Evolutionary conservation across 2,329 filamentous ascomycete genomes (phyloP), one percentile per base, ranked within the genome.

Genomic region (Fusarium cicatricum): DNA sequence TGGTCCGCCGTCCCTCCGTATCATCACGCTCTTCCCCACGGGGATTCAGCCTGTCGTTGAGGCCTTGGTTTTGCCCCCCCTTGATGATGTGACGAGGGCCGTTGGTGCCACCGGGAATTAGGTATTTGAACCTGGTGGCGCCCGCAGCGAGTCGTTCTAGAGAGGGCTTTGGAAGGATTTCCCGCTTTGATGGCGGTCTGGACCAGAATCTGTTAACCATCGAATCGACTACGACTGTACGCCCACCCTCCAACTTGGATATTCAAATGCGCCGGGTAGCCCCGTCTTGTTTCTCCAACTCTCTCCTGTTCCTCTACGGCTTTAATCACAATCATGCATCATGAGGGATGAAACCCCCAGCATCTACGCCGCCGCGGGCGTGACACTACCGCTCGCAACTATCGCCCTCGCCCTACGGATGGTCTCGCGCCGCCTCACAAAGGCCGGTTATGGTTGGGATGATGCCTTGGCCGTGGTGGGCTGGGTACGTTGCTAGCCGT

Each of bases 311-410:
- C 40, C 39, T 34, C 15, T 28, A 37, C 42, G 19, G 32, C 47
- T 42, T 34, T 44, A n/a, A 29, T 31, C 43, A 39, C 26, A 46
- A 59, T 41, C 26, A 63, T 63, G 60, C 60, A 64, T 64, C 60
- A 63, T 63, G 60, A 61, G 41, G 56, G 38, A 63, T 64, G 56
- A 64, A 34, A 63, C 51, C 60, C 60, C 60, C 44, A 57, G 61
- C 32, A 63, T 64, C 53, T 65, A 67, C 58, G 62, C 52, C 39
- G 42, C 64, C 32, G 53, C 63, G 26, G 48, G 55, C 19, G 58
- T 65, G 41, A 67, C 64, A 1, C 42, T 67, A 23, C 59, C 59
- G 28, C 47, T 67, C 11, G 57, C 65, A 21, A 68, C 65, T 17
- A 28, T 59, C 44, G 50, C 60, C 9, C 34, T 67, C 9, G 34